These are phyloP conservation scores for Gossypium turneri DNA, from an alignment of 345 rosid genomes.

Conservation along the genomic window DNA sequence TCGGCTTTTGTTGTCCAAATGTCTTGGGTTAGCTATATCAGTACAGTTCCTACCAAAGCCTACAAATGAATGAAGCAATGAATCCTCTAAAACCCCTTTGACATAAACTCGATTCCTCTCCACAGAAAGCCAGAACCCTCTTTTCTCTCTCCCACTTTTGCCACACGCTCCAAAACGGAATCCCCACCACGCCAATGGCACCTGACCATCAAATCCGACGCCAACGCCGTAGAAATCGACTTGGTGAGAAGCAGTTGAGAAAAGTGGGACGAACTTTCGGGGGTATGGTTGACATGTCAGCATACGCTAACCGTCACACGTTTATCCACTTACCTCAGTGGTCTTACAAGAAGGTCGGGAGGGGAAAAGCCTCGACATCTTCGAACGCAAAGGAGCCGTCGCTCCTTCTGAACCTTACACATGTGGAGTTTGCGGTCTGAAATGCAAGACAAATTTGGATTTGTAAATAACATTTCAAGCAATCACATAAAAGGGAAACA, in stretches of 20 bases:
- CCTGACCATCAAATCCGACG: conserved; percentile 15
- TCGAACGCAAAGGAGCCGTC: conserved; percentile 54
- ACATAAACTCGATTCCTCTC: conserved; percentile 24
- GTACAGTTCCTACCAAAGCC: not conserved
- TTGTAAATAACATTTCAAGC: conserved; percentile 76
- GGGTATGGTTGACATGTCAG: conserved; percentile 64
- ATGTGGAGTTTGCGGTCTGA: conserved; percentile 79
- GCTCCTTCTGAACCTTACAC: conserved; percentile 43
- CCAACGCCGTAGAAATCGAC: conserved; percentile 55
- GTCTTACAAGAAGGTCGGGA: conserved; percentile 61
- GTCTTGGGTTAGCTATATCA: not conserved
- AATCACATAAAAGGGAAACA: conserved; percentile 79
- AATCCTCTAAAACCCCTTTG: conserved; percentile 17
- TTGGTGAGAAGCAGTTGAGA: conserved; percentile 69
- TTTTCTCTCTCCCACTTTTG: conserved; percentile 20
- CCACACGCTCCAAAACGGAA: conserved; percentile 11
- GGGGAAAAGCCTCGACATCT: conserved; percentile 53
- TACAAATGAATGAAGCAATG: not conserved
- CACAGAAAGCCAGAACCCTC: conserved; percentile 21
- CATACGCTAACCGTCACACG: conserved; percentile 90
- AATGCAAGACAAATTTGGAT: conserved; percentile 76
- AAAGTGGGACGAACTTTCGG: conserved; percentile 62
- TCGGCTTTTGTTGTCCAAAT: not conserved
- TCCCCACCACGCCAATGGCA: conserved; percentile 4
- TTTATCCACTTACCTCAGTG: conserved; percentile 76